These are phyloP conservation scores for Mortierella polycephala DNA, from an alignment of 371 early-diverging fungal species.

Conservation along the genomic window DNA sequence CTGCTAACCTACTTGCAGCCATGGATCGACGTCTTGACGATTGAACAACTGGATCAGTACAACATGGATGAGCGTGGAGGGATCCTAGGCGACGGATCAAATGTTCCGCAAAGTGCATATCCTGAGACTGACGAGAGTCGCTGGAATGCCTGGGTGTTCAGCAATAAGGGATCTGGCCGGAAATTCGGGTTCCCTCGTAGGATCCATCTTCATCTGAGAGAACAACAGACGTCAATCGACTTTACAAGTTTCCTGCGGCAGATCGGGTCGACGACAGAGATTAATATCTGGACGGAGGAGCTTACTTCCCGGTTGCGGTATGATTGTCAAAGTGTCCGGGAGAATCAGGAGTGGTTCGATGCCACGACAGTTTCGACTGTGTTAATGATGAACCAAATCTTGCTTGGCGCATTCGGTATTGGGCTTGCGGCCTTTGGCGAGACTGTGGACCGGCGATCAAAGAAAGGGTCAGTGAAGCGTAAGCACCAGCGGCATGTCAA, in stretches of 20 bases:
- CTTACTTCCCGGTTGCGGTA: constrained; percentile 27
- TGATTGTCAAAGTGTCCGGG: constrained; percentile 30
- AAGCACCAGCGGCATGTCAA: constrained; percentile 27
- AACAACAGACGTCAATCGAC: constrained; percentile 24
- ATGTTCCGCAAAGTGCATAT: not conserved
- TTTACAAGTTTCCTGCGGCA: constrained; percentile 41
- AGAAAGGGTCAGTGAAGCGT: not conserved
- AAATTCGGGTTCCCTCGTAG: constrained; percentile 50
- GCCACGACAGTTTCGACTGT: constrained; percentile 23
- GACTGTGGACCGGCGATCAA: not conserved
- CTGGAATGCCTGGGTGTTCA: constrained; percentile 32
- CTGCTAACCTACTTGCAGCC: constrained; percentile 26
- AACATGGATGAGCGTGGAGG: constrained; percentile 45
- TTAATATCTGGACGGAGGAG: constrained; percentile 32
- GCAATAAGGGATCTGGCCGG: constrained; percentile 18
- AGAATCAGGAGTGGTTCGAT: constrained; percentile 39
- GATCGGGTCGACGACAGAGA: constrained; percentile 38
- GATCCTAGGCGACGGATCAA: constrained; percentile 13
- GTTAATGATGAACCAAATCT: constrained; percentile 35
- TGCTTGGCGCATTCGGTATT: constrained; percentile 28
- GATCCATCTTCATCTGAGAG: constrained; percentile 32
- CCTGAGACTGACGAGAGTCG: constrained; percentile 8
- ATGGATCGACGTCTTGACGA: constrained; percentile 31
- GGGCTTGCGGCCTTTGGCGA: constrained; percentile 15
- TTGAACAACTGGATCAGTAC: constrained; percentile 48